Conservation (phyloP, 2,329 filamentous ascomycete species). For the Epichloe scottii region DNA sequence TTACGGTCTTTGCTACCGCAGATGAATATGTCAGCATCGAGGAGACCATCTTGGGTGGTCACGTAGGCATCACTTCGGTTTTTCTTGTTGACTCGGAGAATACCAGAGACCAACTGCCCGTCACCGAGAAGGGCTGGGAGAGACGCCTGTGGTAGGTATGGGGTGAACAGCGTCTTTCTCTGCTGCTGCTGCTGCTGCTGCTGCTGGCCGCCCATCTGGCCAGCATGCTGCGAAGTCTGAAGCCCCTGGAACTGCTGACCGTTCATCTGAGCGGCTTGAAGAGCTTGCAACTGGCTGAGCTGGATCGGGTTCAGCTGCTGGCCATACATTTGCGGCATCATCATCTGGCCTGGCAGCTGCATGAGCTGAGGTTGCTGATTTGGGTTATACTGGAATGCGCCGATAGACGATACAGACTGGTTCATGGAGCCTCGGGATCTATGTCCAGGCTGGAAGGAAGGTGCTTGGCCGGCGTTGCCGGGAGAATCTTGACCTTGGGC, state of each 20-base stretch:
- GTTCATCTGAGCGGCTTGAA: conserved; percentile 78
- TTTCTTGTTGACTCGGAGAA: conserved; percentile 98
- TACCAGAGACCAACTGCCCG: conserved; percentile 89
- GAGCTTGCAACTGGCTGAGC: conserved; percentile 77
- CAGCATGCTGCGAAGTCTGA: conserved; percentile 60
- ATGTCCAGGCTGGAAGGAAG: conserved; percentile 85
- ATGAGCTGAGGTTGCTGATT: conserved; percentile 70
- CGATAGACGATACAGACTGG: conserved; percentile 72
- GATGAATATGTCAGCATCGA: conserved; percentile 98
- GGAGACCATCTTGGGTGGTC: conserved; percentile 70
- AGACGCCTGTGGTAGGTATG: conserved; percentile 89
- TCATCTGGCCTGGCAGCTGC: conserved; percentile 74
- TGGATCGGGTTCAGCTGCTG: conserved; percentile 83
- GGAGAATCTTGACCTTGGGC: conserved; percentile 47
- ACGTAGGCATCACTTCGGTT: conserved; percentile 98
- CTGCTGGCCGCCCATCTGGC: conserved; percentile 53
- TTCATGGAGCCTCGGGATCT: conserved; percentile 74
- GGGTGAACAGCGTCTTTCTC: conserved; percentile 96
- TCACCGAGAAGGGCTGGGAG: conserved; percentile 82
- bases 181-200: conserved; percentile 62
- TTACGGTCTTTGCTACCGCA: conserved; percentile 99
- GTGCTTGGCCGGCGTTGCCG: conserved; percentile 38
- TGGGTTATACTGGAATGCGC: conserved; percentile 73
- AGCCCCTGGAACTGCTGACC: conserved; percentile 61
- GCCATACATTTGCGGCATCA: conserved; percentile 77